Evolutionary conservation across 768 basidiomycete genomes (phyloP).

Genomic region (Lentinula raphanica): DNA sequence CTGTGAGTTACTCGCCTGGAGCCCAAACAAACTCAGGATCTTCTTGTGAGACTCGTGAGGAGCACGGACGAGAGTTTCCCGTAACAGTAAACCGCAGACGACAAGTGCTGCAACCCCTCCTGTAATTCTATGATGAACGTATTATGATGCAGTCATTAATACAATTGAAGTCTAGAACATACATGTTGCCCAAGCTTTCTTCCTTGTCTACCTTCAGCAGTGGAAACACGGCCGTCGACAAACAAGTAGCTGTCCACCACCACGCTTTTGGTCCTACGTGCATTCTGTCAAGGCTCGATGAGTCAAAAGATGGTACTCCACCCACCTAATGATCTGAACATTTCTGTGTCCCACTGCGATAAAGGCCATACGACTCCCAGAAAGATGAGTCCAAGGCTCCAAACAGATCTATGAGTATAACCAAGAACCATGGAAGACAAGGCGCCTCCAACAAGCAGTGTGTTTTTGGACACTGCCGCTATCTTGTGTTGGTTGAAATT

Average conservation of each 20-base stretch:
- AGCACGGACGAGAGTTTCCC: background rate
- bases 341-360: conserved; percentile 37
- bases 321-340: conserved; percentile 13
- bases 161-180: conserved; percentile 22
- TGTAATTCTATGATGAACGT: conserved; percentile 25
- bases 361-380: conserved; percentile 68
- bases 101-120: conserved; percentile 45
- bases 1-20: background rate
- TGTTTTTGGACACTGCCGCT: background rate
- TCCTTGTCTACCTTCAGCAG: conserved; percentile 66
- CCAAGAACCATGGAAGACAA: conserved; percentile 40
- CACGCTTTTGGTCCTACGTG: background rate
- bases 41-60: background rate
- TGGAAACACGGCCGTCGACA: conserved; percentile 62
- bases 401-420: conserved; percentile 66
- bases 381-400: conserved; percentile 59
- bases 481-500: background rate
- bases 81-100: conserved; percentile 19
- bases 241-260: conserved; percentile 47
- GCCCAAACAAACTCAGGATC: too few relatives aligned
- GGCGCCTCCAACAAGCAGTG: background rate
- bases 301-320: background rate
- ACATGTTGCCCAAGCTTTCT: conserved; percentile 62
- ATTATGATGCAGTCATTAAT: too few relatives aligned
- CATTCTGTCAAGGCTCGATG: background rate